Conservation (phyloP, 2,329 filamentous ascomycete species). For the Ophiostoma ips region DNA sequence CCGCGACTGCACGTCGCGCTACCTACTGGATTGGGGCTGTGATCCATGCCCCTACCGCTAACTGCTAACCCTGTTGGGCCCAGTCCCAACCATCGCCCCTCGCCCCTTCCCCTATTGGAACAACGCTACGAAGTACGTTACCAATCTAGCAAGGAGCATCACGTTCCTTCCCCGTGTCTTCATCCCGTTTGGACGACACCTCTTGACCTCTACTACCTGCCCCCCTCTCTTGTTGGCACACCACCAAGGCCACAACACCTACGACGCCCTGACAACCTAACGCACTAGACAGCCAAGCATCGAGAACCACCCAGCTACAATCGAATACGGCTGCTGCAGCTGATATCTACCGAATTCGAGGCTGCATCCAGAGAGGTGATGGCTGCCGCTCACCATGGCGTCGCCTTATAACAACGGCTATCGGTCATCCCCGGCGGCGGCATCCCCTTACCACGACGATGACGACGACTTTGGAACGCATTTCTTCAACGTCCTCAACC, state of each 20-base stretch:
- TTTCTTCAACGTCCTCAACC: slow-evolving; percentile 17
- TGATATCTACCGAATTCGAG: background rate
- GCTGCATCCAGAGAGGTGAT: slow-evolving; percentile 12
- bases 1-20: background rate
- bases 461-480: slow-evolving; percentile 23
- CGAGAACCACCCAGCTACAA: no score
- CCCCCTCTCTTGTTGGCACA: no score
- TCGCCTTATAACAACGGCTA: slow-evolving; percentile 25
- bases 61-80: background rate
- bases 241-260: no score
- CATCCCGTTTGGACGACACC: background rate
- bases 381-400: slow-evolving; percentile 22
- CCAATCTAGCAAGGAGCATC: background rate
- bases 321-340: no score
- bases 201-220: background rate
- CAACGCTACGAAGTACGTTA: background rate
- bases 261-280: no score
- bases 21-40: background rate
- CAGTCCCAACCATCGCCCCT: background rate
- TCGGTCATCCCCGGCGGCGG: background rate
- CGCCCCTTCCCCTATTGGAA: slow-evolving; percentile 1
- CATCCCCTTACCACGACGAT: slow-evolving; percentile 10
- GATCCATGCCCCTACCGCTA: background rate
- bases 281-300: no score
- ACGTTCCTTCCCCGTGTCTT: no score